Percentiles rank a stretch among this genome's conserved stretches.
phyloP scores from a whole-genome alignment of 176 grass and related monocot species.

The Phoenix roebelenii region DNA sequence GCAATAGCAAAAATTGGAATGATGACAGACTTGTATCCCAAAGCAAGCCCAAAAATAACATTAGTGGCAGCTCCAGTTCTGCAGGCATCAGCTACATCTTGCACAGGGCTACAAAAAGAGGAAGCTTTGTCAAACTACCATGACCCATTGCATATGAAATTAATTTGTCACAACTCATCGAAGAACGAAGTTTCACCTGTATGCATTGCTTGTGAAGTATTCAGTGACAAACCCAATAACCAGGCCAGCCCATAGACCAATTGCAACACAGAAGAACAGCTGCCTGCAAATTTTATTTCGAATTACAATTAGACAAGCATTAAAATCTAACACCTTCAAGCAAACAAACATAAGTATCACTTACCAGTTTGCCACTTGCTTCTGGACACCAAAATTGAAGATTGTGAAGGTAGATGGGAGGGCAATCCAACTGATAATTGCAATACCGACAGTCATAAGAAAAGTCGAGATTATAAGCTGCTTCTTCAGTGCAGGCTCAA shows the following conservation, averaged over 20 bases:
- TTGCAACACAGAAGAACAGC: conserved; percentile 41
- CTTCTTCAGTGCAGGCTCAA: conserved; percentile 39
- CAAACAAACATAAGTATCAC: not conserved
- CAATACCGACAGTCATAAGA: conserved; percentile 41
- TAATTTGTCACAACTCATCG: too few relatives aligned
- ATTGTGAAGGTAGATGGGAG: conserved; percentile 41
- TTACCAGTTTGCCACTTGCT: conserved; percentile 35
- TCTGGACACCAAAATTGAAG: conserved; percentile 41
- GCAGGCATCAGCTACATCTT: conserved; percentile 43
- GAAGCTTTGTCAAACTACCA: too few relatives aligned
- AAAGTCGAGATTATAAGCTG: conserved; percentile 32
- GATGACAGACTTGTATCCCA: conserved; percentile 56
- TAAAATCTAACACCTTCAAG: not conserved
- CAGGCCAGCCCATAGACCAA: conserved; percentile 49
- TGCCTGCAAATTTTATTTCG: conserved; percentile 18
- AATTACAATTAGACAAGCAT: not conserved
- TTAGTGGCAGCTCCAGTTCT: conserved; percentile 39
- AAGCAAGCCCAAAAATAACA: conserved; percentile 41
- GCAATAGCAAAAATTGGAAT: conserved; percentile 36
- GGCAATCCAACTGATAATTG: conserved; percentile 31
- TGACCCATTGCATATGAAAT: too few relatives aligned
- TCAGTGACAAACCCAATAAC: conserved; percentile 46
- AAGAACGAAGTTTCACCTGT: conserved; percentile 12
- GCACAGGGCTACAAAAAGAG: conserved; percentile 28
- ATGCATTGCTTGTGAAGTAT: conserved; percentile 53